Evolutionary conservation across 75 land plant species (phyloP).

Genomic region (Pinus tabuliformis): DNA sequence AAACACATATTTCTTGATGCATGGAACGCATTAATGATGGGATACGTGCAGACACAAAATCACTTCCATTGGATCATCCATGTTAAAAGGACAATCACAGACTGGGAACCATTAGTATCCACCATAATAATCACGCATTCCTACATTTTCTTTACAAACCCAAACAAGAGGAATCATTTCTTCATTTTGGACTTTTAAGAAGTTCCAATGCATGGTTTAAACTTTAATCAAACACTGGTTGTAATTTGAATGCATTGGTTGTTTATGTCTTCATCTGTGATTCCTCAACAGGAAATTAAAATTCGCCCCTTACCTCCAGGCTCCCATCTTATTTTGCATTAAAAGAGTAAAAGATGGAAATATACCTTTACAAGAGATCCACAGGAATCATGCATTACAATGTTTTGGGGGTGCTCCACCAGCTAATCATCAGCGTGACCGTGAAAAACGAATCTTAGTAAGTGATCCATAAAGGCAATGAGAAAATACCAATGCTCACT

Average conservation of each 20-base stretch:
- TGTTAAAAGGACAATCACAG: not conserved
- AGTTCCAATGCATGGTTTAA: not conserved
- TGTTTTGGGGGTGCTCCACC: slow-evolving; percentile 70
- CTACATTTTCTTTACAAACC: no score
- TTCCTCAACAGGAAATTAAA: not conserved
- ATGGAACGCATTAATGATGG: not conserved
- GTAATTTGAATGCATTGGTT: not conserved
- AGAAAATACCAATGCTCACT: not conserved
- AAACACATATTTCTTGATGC: not conserved
- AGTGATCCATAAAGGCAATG: not conserved
- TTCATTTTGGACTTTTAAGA: not conserved
- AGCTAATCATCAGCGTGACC: slow-evolving; percentile 27
- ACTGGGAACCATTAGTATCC: no score
- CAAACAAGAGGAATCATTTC: not conserved
- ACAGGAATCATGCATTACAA: slow-evolving; percentile 61
- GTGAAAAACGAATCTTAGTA: not conserved
- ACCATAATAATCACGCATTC: no score
- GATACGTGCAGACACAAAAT: not conserved
- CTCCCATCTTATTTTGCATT: not conserved
- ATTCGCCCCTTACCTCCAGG: not conserved
- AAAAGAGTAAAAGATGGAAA: not conserved
- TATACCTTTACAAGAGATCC: slow-evolving; percentile 70
- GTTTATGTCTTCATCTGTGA: not conserved
- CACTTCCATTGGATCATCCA: not conserved
- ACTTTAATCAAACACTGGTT: not conserved